Base-by-base conservation (phyloP, 2,329 filamentous ascomycete species). In the Trichoderma polysporum region DNA sequence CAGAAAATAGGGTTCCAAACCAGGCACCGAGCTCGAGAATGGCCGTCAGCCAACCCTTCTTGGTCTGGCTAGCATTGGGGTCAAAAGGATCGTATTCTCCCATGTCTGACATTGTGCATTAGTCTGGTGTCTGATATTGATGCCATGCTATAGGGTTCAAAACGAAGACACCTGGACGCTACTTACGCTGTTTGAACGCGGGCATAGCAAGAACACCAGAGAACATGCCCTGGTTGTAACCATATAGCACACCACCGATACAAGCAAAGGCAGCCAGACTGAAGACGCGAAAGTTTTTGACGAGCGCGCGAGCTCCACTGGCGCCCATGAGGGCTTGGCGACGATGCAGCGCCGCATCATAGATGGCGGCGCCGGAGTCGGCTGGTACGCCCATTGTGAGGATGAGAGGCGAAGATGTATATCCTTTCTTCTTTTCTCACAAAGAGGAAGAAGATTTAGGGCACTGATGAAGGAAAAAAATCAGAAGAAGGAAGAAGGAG, bases 1-100 rank as follows among this genome's bases (percentile, higher is more conserved):
- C 89, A 2, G 87, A 90, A 47, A 90, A 81, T 3, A 94, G 77
- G 0, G 89, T 86, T 41, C 91, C 91, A n/a, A 92, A 74, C 90
- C 90, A 93, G 50, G 90, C 91, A 61, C 91, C 91, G 2, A 93
- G 84, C 74, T 93, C 90, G 29, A 93, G 85, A 70, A 92, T 92
- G 2, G 90, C 83, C 0, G 85, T 87, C 5, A 88, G 74, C 85
- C 85, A 88, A 17, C 85, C 86, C 72, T 87, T 87, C 70, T 84
- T 82, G 5, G 83, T 83, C 72, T 83, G 80, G 67, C 83, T 76
- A n/a, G 79, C 79, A 17, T 74, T 78, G 39, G 77, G 72, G 68
- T 82, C 78, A 50, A 81, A 70, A 2, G 80, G 80, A 68, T 82
- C 81, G 69, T 86, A 86, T 37, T 82, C 81, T 58, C 83, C 85